A percentile compares a stretch with the other conserved stretches of the same genome.
Conservation (phyloP, 2,329 filamentous ascomycete species). For the Neonectria punicea region DNA sequence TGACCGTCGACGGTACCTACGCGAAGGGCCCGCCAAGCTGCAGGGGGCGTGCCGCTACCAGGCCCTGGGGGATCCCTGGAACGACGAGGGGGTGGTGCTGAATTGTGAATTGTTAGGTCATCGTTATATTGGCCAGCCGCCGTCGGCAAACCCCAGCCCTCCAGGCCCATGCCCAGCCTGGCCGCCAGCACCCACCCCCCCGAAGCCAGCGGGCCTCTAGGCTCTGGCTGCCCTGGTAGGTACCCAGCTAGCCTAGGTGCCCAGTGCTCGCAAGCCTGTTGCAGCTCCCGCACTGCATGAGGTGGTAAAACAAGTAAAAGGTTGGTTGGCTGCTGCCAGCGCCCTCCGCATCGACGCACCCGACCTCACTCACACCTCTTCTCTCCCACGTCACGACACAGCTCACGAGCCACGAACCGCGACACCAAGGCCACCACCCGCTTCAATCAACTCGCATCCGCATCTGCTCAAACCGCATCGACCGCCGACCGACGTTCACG, state of each 20-base stretch:
- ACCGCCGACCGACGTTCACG: not conserved
- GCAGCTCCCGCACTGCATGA: conserved; percentile 17
- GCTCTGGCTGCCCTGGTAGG: not conserved
- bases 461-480: not conserved
- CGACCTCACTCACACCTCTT: conserved; percentile 3
- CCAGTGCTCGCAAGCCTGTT: conserved; percentile 17
- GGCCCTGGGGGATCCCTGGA: conserved; percentile 4
- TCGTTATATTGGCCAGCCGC: conserved; percentile 29
- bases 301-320: conserved; percentile 14
- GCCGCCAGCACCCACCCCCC: not conserved
- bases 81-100: conserved; percentile 15
- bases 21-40: not conserved
- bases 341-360: conserved; percentile 18
- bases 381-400: not conserved
- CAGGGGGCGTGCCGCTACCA: conserved; percentile 17
- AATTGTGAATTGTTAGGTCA: conserved; percentile 2
- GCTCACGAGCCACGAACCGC: not conserved
- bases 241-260: not conserved
- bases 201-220: not conserved
- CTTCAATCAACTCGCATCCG: not conserved
- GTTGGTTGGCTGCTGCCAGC: conserved; percentile 24
- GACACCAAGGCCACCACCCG: not conserved
- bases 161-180: conserved; percentile 6
- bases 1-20: conserved; percentile 9
- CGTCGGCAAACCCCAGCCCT: conserved; percentile 16